Evolutionary conservation across 164 flowering plant species (phyloP), one percentile per base, ranked within the genome.

Genomic region (Amborella trichopoda): DNA sequence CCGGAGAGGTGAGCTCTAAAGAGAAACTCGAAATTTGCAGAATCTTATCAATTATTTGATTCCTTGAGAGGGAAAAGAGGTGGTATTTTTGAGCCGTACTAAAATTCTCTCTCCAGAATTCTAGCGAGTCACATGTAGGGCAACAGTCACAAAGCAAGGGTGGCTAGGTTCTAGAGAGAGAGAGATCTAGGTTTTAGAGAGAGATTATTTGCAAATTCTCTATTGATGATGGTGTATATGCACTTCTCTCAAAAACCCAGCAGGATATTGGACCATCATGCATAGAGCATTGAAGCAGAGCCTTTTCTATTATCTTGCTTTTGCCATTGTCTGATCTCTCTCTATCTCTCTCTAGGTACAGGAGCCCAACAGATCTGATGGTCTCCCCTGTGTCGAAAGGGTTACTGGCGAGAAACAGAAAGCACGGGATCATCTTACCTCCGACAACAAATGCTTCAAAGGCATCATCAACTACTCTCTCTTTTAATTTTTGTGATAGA

Each of bases 351-450:
- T 23, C 27, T 55, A 82, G 87, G 75, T 83, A 81, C 40, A 74
- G 50, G 42, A 86, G 91, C 55, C 91, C 91, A 33, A 85, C 95
- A 32, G 91, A 85, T 73, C 61, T 56, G 6, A 67, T 85, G 71
- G 58, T 86, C 65, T 86, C 93, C 3, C 95, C 93, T 9, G 59
- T 82, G 20, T 70, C 89, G 0, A 86, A 62, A 65, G 78, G 81
- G 18, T 65, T 85, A 45, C 75, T 80, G 23, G 89, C 86, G 11
- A 67, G 81, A 68, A 59, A 50, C 48, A 66, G 71, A 58, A 79
- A 68, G 50, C 52, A 61, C 2, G 60, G 53, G 4, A 28, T 50
- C 3, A 61, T 64, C 17, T 40, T 80, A 37, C 76, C 79, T 0
- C 87, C 82, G 0, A 40, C 66, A 17, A 32, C 5, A 24, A 68